Evolutionary conservation across 2,329 filamentous ascomycete species (phyloP).

Genomic region (Aspergillus neotritici): DNA sequence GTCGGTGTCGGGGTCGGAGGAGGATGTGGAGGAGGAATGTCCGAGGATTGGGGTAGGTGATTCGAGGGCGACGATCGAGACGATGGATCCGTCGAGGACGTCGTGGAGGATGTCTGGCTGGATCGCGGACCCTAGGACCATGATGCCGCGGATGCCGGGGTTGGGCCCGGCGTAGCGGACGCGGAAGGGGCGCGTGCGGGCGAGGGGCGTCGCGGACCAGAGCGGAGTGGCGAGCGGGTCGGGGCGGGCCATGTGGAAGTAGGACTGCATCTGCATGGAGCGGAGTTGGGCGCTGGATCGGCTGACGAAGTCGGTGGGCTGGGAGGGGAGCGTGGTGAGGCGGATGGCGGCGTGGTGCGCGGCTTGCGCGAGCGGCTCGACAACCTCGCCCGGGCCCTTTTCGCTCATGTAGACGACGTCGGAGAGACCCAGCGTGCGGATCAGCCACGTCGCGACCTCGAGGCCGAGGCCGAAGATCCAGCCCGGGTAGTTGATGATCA

Average conservation of each 20-base stretch:
- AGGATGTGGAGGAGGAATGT: neutral
- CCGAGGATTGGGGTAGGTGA: slow-evolving; percentile 29
- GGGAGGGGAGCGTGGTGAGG: slow-evolving; percentile 44
- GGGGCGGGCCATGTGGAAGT: slow-evolving; percentile 48
- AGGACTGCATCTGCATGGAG: slow-evolving; percentile 57
- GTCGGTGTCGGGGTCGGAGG: slow-evolving; percentile 12
- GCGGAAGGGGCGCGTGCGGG: slow-evolving; percentile 42
- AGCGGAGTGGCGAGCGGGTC: slow-evolving; percentile 23
- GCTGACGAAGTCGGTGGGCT: slow-evolving; percentile 39
- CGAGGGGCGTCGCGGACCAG: slow-evolving; percentile 46
- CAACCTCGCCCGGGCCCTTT: slow-evolving; percentile 41
- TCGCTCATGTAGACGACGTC: slow-evolving; percentile 52
- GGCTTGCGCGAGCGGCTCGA: slow-evolving; percentile 37
- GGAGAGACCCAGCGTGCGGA: slow-evolving; percentile 43
- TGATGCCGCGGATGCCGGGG: slow-evolving; percentile 46
- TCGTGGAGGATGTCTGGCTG: slow-evolving; percentile 45
- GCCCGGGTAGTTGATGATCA: slow-evolving; percentile 54
- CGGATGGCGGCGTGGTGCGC: slow-evolving; percentile 32
- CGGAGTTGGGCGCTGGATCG: slow-evolving; percentile 49
- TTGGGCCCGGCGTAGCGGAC: slow-evolving; percentile 45
- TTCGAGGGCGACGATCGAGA: slow-evolving; percentile 50
- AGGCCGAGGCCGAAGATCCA: slow-evolving; percentile 52
- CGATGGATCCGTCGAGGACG: slow-evolving; percentile 49
- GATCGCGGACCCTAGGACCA: slow-evolving; percentile 48
- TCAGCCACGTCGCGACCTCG: slow-evolving; percentile 44